Evolutionary conservation across 805 yeast genomes (phyloP), one percentile per base, ranked within the genome.

Genomic region (Candida montana): DNA sequence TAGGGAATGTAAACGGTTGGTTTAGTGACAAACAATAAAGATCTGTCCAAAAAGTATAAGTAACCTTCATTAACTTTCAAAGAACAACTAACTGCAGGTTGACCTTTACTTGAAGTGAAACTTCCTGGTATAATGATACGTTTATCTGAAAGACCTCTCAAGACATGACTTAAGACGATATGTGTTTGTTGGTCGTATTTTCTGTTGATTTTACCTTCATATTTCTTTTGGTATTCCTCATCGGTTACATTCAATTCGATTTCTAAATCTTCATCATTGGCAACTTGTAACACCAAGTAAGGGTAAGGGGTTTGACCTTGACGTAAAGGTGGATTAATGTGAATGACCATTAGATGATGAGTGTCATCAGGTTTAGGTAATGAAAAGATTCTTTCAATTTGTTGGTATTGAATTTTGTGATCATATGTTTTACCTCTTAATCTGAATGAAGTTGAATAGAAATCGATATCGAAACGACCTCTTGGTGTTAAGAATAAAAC

Each of bases 221-320:
- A 93, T 51, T 81, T 82, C 39, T 64, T 65, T 48, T 83, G 81
- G 59, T 78, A 89, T 54, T 86, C 96, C 33, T 77, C 86, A 33
- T 90, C 95, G 31, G 81, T 80, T 17, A 93, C 62, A 58, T 93
- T 90, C 54, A 93, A 71, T 57, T 88, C 96, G 30, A 91, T 81
- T 62, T 89, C 96, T 37, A 87, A 76, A 58, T 86, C 95, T 63
- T 93, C 99, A 49, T 89, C 96, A 41, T 81, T 78, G 46, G 83
- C 77, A 58, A 93, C 87, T 66, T 93, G 99, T 61, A 91, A 65
- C 12, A 89, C 91, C 59, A 93, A 69, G 61, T 87, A 93, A 31
- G 96, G 95, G 57, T 93, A 91, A 46, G 96, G 78, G 0, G 99
- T 93, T 67, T 93, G 98, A 42, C 99, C 99, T 67, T 93, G 99